phyloP scores from a whole-genome alignment of 345 rosid genomes.

The Hypericum androsaemum region DNA sequence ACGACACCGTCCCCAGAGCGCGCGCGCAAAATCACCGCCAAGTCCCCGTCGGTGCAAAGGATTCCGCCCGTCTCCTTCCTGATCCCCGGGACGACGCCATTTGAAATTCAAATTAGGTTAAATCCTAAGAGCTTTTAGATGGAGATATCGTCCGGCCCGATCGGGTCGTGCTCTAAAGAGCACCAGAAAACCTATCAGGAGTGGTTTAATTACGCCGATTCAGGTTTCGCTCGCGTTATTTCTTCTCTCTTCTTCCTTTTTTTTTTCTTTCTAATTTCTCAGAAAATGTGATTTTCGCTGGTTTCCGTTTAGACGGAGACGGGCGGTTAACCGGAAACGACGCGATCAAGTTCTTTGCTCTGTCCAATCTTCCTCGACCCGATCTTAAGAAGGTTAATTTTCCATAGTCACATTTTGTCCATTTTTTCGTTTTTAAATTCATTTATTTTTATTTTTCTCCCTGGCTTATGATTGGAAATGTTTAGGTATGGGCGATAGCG shows the following conservation, averaged over 20 bases:
- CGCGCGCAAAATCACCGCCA: no score
- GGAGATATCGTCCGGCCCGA: constrained; percentile 61
- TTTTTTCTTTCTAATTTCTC: background rate
- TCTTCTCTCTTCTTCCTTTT: background rate
- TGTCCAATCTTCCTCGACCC: constrained; percentile 69
- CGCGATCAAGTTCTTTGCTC: constrained; percentile 66
- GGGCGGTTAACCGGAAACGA: constrained; percentile 86
- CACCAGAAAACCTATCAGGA: constrained; percentile 65
- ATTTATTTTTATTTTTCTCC: constrained; percentile 4
- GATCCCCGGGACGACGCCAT: background rate
- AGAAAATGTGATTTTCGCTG: background rate
- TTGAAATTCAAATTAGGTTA: background rate
- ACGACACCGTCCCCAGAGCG: no score
- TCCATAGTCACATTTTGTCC: no score
- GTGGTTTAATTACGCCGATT: constrained; percentile 80
- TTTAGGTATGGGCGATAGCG: constrained; percentile 84
- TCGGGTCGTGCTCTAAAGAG: constrained; percentile 72
- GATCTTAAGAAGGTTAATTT: constrained; percentile 73
- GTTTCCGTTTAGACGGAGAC: constrained; percentile 48
- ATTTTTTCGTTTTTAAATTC: constrained; percentile 1
- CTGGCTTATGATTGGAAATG: background rate
- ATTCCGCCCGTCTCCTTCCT: no score
- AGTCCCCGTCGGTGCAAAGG: no score
- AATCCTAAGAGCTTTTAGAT: constrained; percentile 24
- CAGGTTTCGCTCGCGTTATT: constrained; percentile 34